phyloP scores from a whole-genome alignment of 1,284 basidiomycete genomes.

The Cryptococcus sp. region DNA sequence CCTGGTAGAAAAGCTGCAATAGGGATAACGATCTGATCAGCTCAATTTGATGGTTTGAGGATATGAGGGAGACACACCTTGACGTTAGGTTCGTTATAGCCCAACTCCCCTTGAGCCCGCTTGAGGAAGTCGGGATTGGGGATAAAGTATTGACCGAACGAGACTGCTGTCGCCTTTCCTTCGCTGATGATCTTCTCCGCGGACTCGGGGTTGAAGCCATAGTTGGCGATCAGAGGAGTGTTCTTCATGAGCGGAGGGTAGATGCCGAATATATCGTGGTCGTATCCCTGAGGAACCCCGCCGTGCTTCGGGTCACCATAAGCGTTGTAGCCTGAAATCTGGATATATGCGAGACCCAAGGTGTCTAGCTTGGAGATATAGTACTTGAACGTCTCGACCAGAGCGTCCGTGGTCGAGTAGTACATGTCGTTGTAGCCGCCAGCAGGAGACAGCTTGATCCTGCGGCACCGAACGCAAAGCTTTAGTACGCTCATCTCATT shows the following conservation, averaged over 20 bases:
- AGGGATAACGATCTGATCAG: slow-evolving; percentile 53
- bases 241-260: slow-evolving; percentile 25
- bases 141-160: slow-evolving; percentile 58
- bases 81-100: background rate
- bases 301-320: slow-evolving; percentile 19
- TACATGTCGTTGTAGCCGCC: slow-evolving; percentile 25
- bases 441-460: slow-evolving; percentile 17
- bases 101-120: slow-evolving; percentile 6
- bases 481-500: slow-evolving; percentile 34
- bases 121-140: slow-evolving; percentile 28
- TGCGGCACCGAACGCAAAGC: slow-evolving; percentile 52
- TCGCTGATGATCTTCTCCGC: slow-evolving; percentile 33
- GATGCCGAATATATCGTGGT: slow-evolving; percentile 16
- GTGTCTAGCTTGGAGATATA: slow-evolving; percentile 20
- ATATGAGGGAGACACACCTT: background rate
- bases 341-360: slow-evolving; percentile 57
- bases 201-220: slow-evolving; percentile 52
- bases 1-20: slow-evolving; percentile 39
- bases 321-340: slow-evolving; percentile 48
- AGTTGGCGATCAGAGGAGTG: slow-evolving; percentile 55
- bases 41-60: background rate
- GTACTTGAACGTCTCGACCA: slow-evolving; percentile 14
- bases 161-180: slow-evolving; percentile 53
- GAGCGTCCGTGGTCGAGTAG: slow-evolving; percentile 4
- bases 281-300: slow-evolving; percentile 12